A percentile compares a stretch with the other conserved stretches of the same genome.
These are phyloP conservation scores for Actinidia polygama DNA, from an alignment of 179 eudicot species.

Conservation along the genomic window DNA sequence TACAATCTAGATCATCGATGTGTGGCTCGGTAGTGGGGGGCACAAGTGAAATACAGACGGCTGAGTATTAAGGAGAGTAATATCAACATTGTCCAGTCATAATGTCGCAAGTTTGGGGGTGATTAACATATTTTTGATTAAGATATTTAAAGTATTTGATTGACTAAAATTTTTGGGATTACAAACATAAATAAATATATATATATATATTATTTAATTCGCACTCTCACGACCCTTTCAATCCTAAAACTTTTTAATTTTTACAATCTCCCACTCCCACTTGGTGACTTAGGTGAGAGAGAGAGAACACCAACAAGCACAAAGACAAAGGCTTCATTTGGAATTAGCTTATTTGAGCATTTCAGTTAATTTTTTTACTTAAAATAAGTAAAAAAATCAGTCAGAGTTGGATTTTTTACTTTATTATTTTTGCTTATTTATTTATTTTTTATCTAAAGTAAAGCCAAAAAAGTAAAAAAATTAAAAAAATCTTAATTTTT, in stretches of 20 bases:
- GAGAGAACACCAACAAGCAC: not conserved
- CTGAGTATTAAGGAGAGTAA: not conserved
- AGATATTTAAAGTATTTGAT: not conserved
- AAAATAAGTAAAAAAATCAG: too few species aligned
- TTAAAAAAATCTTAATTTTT: too few species aligned
- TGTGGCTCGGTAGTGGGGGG: not conserved
- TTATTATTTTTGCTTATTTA: too few species aligned
- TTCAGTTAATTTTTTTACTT: too few species aligned
- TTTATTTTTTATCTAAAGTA: too few species aligned
- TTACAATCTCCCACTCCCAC: too few species aligned
- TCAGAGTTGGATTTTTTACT: too few species aligned
- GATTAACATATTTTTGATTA: not conserved
- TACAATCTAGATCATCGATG: too few species aligned
- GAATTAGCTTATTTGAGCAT: too few species aligned
- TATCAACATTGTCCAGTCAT: not conserved
- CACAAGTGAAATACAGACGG: not conserved
- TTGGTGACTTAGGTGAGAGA: not conserved
- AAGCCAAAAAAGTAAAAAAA: too few species aligned
- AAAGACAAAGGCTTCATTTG: too few species aligned
- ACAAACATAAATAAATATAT: not conserved
- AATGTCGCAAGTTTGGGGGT: constrained; percentile 14
- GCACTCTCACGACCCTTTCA: not conserved
- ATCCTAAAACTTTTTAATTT: too few species aligned
- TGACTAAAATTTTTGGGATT: not conserved
- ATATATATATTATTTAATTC: not conserved